Percentiles rank a stretch among this genome's conserved stretches.
These are phyloP conservation scores for Dothiorella sarmentorum DNA, from an alignment of 2,329 filamentous ascomycete genomes.

Conservation along the genomic window DNA sequence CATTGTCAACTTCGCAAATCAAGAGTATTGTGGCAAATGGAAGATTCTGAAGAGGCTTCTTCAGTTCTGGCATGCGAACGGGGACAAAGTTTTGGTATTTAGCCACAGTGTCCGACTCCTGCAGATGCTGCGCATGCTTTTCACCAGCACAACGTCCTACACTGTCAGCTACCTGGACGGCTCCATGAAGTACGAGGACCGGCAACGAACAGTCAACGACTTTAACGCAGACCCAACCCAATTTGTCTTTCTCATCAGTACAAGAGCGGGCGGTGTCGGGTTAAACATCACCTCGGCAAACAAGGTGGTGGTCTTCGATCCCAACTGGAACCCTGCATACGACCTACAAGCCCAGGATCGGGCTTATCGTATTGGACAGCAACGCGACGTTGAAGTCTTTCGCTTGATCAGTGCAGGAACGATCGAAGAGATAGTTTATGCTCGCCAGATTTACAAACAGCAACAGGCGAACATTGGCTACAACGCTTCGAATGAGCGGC, in stretches of 20 bases:
- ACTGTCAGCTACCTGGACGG: conserved; percentile 90
- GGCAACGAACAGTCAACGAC: conserved; percentile 76
- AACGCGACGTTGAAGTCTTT: conserved; percentile 91
- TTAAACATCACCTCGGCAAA: conserved; percentile 97
- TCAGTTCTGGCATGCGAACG: conserved; percentile 82
- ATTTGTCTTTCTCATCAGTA: conserved; percentile 95
- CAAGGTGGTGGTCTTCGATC: conserved; percentile 95
- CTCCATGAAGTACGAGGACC: conserved; percentile 75
- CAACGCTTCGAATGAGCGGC: conserved; percentile 82
- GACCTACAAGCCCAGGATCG: conserved; percentile 95
- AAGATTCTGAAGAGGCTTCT: conserved; percentile 82
- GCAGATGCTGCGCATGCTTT: conserved; percentile 78
- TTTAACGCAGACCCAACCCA: conserved; percentile 86
- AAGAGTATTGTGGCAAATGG: conserved; percentile 96
- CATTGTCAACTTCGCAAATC: conserved; percentile 76
- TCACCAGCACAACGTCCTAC: conserved; percentile 78
- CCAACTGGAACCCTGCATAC: conserved; percentile 95
- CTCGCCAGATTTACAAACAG: conserved; percentile 96
- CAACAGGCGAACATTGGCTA: conserved; percentile 98
- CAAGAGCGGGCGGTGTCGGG: conserved; percentile 86
- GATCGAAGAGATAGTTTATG: conserved; percentile 96
- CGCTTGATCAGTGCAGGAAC: conserved; percentile 86
- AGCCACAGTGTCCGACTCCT: conserved; percentile 86
- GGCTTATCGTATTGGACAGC: conserved; percentile 92
- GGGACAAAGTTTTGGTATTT: conserved; percentile 94